Conservation (phyloP, 176 grass and related monocot species). For the Triticum turgidum region DNA sequence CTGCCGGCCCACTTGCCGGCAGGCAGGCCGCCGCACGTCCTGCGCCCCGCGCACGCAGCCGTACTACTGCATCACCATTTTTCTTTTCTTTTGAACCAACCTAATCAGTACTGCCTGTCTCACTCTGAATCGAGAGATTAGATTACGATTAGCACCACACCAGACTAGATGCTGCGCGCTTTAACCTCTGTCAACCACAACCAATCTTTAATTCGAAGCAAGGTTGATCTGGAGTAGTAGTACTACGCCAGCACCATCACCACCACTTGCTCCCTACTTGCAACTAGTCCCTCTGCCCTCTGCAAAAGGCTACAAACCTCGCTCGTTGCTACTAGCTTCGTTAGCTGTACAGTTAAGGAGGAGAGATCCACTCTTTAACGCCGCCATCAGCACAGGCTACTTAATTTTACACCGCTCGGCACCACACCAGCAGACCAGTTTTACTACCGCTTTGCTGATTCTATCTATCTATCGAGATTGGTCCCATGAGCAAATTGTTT, state of each 20-base stretch:
- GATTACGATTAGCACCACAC: not conserved
- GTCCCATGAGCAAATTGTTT: not conserved
- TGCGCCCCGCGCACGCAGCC: not conserved
- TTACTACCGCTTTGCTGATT: too few species aligned
- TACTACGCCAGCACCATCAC: not conserved
- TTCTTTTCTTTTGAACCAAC: too few species aligned
- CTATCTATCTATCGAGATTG: not conserved
- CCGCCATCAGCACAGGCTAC: not conserved
- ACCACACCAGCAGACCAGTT: not conserved
- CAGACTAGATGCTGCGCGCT: not conserved
- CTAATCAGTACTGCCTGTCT: not conserved
- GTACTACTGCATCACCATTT: not conserved
- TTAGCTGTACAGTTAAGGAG: not conserved
- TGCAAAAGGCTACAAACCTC: not conserved
- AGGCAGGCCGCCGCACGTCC: slow-evolving; percentile 4
- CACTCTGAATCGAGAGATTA: not conserved
- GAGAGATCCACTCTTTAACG: not conserved
- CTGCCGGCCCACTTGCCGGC: slow-evolving; percentile 52
- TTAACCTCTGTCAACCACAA: not conserved
- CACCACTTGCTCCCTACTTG: not conserved
- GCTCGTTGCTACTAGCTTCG: not conserved
- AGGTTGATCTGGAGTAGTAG: not conserved
- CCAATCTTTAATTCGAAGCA: slow-evolving; percentile 3
- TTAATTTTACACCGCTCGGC: not conserved
- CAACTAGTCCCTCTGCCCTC: not conserved